phyloP scores from a whole-genome alignment of 805 yeast species.

The Wickerhamiella allomyrinae region DNA sequence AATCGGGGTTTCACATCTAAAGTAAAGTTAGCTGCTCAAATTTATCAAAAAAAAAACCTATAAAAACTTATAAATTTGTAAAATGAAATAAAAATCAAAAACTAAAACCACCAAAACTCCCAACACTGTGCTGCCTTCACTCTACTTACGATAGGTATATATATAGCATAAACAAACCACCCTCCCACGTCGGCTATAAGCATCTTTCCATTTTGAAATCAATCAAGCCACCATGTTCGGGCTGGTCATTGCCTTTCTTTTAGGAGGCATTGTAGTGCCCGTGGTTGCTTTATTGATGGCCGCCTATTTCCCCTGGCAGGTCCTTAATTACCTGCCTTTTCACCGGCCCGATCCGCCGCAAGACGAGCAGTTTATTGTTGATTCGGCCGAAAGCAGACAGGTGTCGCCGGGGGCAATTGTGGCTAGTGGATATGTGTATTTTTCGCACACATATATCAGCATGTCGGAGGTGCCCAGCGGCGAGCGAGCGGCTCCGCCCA shows the following conservation, averaged over 20 bases:
- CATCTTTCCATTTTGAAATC: not conserved
- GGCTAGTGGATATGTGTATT: slow-evolving; percentile 11
- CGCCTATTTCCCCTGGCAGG: not conserved
- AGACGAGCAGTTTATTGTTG: not conserved
- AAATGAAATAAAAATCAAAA: too few species aligned
- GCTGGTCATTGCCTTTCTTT: not conserved
- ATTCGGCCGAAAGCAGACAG: not conserved
- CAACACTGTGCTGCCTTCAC: too few species aligned
- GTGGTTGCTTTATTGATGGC: not conserved
- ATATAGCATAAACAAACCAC: too few species aligned
- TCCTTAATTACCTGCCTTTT: not conserved
- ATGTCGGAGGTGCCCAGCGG: slow-evolving; percentile 54
- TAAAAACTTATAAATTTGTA: too few species aligned
- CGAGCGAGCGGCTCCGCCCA: slow-evolving; percentile 15
- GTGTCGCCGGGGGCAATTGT: slow-evolving; percentile 9
- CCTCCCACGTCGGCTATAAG: too few species aligned
- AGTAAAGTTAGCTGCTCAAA: too few species aligned
- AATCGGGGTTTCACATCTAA: too few species aligned
- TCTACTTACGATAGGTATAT: too few species aligned
- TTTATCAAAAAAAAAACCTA: too few species aligned
- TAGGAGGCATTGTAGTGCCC: not conserved
- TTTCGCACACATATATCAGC: slow-evolving; percentile 9
- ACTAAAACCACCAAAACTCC: too few species aligned
- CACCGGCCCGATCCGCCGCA: not conserved
- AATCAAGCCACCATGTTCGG: not conserved